Base-by-base conservation (phyloP, 768 basidiomycete species). In the Russula sp. region DNA sequence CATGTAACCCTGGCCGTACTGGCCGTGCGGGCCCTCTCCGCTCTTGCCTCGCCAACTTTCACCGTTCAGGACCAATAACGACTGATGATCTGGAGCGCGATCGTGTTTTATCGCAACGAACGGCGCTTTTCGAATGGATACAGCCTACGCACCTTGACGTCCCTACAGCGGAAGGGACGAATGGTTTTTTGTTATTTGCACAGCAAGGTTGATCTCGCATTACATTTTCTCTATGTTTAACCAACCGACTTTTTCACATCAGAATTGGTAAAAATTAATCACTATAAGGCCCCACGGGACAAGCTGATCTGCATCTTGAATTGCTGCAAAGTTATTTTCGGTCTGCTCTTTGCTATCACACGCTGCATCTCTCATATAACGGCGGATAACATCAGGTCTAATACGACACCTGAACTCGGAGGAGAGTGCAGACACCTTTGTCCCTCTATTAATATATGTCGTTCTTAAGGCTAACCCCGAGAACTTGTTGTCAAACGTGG, bases 271-370 rank as follows among this genome's bases (percentile, higher is more conserved):
- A 98, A 98, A 79, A 88, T 99, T 64, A 98, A 97, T 69, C 94
- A 98, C 71, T 99, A 98, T 78, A 98, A 98, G 73, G 97, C 97
- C 10, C 97, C 97, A 7, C 81, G 97, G 46, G 97, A 99, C 74
- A 99, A 99, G 75, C 77, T 98, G 55, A 98, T 99, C 58, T 98
- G 97, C 73, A 89, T 98, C 42, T 75, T 98, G 53, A 99, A 99
- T 70, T 90, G 86, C 73, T 99, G 95, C 84, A 99, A 99, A 77
- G 93, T 99, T 73, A 98, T 99, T 67, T 98, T 97, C 69, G 97
- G 96, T 94, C 66, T 63, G 88, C 73, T 34, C 14, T 48, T 65
- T 42, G 66, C 56, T 66, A 56, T 36, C 32, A 22, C n/a, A 42
- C 35, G 20, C 54, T 52, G 65, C 45, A 11, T 64, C 65, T 34